phyloP scores from a whole-genome alignment of 495 filamentous ascomycete species.

The Chaetomium tenue region DNA sequence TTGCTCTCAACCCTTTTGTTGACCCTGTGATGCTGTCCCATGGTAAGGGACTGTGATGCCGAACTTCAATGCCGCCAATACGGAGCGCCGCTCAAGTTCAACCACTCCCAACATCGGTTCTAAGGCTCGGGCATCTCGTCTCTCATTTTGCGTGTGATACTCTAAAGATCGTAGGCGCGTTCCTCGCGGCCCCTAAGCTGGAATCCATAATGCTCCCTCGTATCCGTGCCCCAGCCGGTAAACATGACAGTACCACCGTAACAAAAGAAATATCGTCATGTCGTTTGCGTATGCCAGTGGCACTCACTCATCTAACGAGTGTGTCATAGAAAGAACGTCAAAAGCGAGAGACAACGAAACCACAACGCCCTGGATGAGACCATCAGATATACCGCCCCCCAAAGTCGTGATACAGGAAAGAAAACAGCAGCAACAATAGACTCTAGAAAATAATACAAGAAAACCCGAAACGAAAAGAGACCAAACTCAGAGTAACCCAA shows the following conservation, averaged over 20 bases:
- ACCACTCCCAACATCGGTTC: neutral
- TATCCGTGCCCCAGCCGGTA: neutral
- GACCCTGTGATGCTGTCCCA: neutral
- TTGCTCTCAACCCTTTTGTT: neutral
- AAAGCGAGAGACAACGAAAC: neutral
- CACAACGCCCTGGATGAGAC: neutral
- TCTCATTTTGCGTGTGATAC: neutral
- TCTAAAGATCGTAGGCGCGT: neutral
- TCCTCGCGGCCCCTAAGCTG: neutral
- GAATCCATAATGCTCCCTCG: neutral
- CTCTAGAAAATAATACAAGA: neutral
- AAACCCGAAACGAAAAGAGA: neutral
- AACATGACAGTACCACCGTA: neutral
- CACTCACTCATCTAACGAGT: neutral
- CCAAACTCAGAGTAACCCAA: too few species aligned
- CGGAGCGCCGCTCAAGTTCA: too few species aligned
- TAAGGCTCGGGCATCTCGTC: neutral
- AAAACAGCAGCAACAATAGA: neutral
- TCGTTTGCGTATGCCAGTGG: neutral
- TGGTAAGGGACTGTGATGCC: too few species aligned
- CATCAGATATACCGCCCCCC: neutral
- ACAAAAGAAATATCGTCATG: neutral
- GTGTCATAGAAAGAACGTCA: slow-evolving; percentile 1
- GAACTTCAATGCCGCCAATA: too few species aligned
- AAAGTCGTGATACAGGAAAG: neutral